Conservation (phyloP, 208 protist species). For the Wallacemonas sp. region DNA sequence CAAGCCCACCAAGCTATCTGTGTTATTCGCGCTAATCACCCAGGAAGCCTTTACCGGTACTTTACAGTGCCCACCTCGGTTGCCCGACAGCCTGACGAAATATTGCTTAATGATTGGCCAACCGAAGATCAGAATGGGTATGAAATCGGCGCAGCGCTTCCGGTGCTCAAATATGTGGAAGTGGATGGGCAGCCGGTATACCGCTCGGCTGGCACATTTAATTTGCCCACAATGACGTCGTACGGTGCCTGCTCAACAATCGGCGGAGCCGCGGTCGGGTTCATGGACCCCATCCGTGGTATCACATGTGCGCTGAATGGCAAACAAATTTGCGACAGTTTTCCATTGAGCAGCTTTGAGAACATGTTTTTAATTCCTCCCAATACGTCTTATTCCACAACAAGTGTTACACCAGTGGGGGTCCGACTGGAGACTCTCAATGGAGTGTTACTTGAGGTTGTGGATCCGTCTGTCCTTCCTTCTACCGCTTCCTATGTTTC, state of each 20-base stretch:
- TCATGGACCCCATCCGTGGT: slow-evolving; percentile 54
- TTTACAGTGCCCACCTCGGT: slow-evolving; percentile 59
- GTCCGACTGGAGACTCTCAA: slow-evolving; percentile 35
- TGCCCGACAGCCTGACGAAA: slow-evolving; percentile 22
- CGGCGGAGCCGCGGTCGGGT: slow-evolving; percentile 32
- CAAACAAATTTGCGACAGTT: slow-evolving; percentile 36
- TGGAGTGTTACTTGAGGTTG: slow-evolving; percentile 26
- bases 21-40: slow-evolving; percentile 64
- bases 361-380: slow-evolving; percentile 51
- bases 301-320: slow-evolving; percentile 50
- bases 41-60: slow-evolving; percentile 59
- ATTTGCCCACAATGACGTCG: slow-evolving; percentile 28
- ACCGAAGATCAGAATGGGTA: neutral
- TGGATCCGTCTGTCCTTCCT: slow-evolving; percentile 24
- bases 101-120: slow-evolving; percentile 1
- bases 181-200: slow-evolving; percentile 20
- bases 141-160: slow-evolving; percentile 28
- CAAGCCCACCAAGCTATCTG: slow-evolving; percentile 46
- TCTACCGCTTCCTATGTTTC: slow-evolving; percentile 25
- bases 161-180: slow-evolving; percentile 25
- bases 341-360: slow-evolving; percentile 36
- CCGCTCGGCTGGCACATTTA: slow-evolving; percentile 34
- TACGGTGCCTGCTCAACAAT: slow-evolving; percentile 51
- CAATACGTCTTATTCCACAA: neutral
- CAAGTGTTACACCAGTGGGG: slow-evolving; percentile 27